phyloP scores from a whole-genome alignment of 2,329 filamentous ascomycete genomes.

The Xylariaceae sp. region DNA sequence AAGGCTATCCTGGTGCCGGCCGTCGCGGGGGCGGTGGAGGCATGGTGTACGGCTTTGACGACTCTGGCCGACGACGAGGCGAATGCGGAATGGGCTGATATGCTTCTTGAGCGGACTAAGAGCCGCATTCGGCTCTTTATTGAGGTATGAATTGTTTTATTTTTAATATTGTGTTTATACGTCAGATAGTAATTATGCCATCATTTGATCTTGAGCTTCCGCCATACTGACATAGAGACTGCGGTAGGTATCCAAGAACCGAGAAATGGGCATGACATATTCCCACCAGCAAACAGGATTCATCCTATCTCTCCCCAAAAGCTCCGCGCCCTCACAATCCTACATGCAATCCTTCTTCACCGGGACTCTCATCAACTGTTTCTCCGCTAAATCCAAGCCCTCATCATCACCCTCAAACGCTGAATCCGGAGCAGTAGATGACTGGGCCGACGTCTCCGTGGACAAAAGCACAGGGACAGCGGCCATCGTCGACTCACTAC shows the following conservation, averaged over 20 bases:
- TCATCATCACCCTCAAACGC: neutral
- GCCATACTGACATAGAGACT: neutral
- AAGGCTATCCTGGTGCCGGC: constrained; percentile 47
- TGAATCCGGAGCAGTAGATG: constrained; percentile 40
- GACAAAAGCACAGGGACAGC: constrained; percentile 40
- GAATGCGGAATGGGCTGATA: constrained; percentile 52
- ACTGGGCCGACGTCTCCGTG: constrained; percentile 53
- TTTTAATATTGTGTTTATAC: neutral
- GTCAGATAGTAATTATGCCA: neutral
- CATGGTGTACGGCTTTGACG: constrained; percentile 48
- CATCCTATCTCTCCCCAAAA: constrained; percentile 48
- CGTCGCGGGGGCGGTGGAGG: constrained; percentile 47
- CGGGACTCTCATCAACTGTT: constrained; percentile 45
- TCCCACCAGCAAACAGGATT: constrained; percentile 47
- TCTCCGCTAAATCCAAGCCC: constrained; percentile 36
- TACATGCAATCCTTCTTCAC: constrained; percentile 48
- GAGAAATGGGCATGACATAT: constrained; percentile 47
- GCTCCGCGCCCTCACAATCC: constrained; percentile 38
- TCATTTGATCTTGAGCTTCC: too few species aligned
- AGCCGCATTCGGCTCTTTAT: constrained; percentile 46
- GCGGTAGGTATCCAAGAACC: constrained; percentile 35
- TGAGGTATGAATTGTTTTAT: constrained; percentile 40
- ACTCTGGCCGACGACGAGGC: constrained; percentile 51
- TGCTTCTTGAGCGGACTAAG: constrained; percentile 47
- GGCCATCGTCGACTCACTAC: constrained; percentile 12